Evolutionary conservation across 495 filamentous ascomycete species (phyloP), one percentile per base, ranked within the genome.

Genomic region (Aspergillus nanangensis): DNA sequence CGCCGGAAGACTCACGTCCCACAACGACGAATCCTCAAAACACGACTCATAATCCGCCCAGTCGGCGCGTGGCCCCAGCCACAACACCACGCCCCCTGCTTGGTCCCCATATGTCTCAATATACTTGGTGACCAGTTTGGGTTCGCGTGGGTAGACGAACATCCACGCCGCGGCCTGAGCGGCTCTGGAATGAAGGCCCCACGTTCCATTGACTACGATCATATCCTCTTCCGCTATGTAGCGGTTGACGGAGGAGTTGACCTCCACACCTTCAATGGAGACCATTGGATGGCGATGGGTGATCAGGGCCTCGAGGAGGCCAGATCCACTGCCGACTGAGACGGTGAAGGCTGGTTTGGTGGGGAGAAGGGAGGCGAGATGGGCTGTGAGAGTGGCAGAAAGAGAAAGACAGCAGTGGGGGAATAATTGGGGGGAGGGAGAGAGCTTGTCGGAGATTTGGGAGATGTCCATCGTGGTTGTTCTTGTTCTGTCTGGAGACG

Each of bases 121-220:
- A 51, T 80, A 81, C 33, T 60, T 69, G 1, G 40, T 40, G 5
- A 81, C 43, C 17, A 82, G 47, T 21, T 54, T 60, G 4, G 67
- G 61, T 11, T 76, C 60, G n/a, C 75, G 64, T 1, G 78, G 78
- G 41, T 81, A 82, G 9, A 81, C 70, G 59, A 79, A 78, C 60
- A 82, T 56, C 74, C 76, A 75, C 18, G 70, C 65, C 1, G 37
- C 37, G 2, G 76, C 75, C 17, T 62, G 47, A 11, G 47, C 45
- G 13, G 71, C 70, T 1, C 58, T 38, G 2, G 54, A 11, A 40
- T 59, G 53, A 5, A 75, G 49, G n/a, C 57, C 63, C 57, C 74
- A 70, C 1, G 70, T 70, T 11, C 71, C 74, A 4, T 39, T 37
- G 24, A 80, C 76, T 7, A 63, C 50, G 17, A 69, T 47, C 45